Evolutionary conservation across 1,139 yeast species (phyloP).

Genomic region (Saccharomyces hybrid): DNA sequence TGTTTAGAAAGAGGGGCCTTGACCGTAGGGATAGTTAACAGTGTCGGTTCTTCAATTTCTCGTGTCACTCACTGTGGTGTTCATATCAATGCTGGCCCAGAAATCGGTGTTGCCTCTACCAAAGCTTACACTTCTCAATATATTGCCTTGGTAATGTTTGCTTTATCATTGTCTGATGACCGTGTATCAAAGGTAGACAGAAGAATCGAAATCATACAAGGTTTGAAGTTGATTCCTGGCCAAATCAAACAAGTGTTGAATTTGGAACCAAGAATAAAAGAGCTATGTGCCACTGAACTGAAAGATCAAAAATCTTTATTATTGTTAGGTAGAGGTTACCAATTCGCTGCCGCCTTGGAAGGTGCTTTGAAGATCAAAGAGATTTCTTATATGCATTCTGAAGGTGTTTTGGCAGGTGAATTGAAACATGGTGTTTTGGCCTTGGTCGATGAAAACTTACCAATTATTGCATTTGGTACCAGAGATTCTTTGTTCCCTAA

Average conservation of each 20-base stretch:
- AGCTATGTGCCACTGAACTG: conserved; percentile 55
- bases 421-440: too few relatives aligned
- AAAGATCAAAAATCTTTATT: too few relatives aligned
- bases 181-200: conserved; percentile 69
- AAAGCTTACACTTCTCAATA: conserved; percentile 98
- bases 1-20: conserved; percentile 96
- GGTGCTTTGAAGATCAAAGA: too few relatives aligned
- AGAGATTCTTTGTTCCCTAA: too few relatives aligned
- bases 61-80: conserved; percentile 98
- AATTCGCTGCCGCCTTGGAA: too few relatives aligned
- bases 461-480: too few relatives aligned
- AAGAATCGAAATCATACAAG: conserved; percentile 79
- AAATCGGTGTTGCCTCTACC: conserved; percentile 99
- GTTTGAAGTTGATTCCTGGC: conserved; percentile 74
- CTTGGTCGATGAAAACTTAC: too few relatives aligned
- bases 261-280: conserved; percentile 67
- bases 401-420: too few relatives aligned
- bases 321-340: too few relatives aligned
- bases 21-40: conserved; percentile 90
- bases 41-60: conserved; percentile 94
- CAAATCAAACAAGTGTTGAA: conserved; percentile 74
- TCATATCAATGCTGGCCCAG: conserved; percentile 98
- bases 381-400: too few relatives aligned
- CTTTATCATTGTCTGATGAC: conserved; percentile 87
- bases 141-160: conserved; percentile 95